Evolutionary conservation across 2,329 filamentous ascomycete species (phyloP), one percentile per base, ranked within the genome.

Genomic region (Alternaria arborescens): DNA sequence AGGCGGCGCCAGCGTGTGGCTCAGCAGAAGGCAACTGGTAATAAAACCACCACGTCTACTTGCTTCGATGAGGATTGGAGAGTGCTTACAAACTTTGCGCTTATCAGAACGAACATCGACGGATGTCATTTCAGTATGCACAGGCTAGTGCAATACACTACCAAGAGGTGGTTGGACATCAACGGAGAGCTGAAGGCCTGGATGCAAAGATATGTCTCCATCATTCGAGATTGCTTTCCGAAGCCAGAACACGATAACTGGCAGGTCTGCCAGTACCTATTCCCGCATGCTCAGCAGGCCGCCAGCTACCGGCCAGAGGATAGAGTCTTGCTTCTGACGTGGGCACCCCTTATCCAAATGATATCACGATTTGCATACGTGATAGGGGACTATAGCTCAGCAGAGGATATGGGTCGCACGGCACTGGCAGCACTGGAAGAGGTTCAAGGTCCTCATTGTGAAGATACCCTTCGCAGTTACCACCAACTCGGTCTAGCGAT

Each of bases 171-270:
- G 46, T 20, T 48, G 26, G 46, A 32, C 10, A 18, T 32, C 26
- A 32, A 48, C 8, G 6, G 43, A 8, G 22, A 46, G 12, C 43
- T 46, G 2, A 65, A 70, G 11, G 44, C 24, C 14, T 78, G 74
- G 76, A 71, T 60, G 52, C 54, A 62, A 16, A 56, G 30, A 54
- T 75, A 67, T 57, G 65, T 77, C 11, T 7, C 22, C 12, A 46
- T 46, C 20, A 46, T 46, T 14, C 28, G n/a, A 12, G 24, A 30
- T 24, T 14, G 16, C 24, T 46, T 46, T 22, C 43, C 43, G 8
- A 18, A 26, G 36, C 34, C 16, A 64, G 57, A 26, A 53, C 74
- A 43, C 36, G n/a, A 58, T 5, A 46, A 46, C 5, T 46, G 43
- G 43, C 28, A 30, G 24, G 16, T 30, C 8, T 46, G 43, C 43